Evolutionary conservation across 139 green algal genomes (phyloP).

Genomic region (Diplosphaera chodatii): DNA sequence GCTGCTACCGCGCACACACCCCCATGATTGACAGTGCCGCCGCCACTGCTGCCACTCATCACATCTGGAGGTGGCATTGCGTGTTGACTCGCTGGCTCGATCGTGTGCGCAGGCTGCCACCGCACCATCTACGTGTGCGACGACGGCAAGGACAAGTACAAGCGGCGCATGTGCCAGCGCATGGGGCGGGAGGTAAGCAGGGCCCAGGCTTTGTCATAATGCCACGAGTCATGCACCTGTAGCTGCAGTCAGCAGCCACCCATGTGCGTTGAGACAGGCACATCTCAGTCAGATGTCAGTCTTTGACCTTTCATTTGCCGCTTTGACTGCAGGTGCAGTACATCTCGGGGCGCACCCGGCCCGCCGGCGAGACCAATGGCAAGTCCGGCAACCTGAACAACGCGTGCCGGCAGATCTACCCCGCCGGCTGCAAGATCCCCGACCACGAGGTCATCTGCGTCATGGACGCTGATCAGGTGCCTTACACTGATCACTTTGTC

Average conservation of each 20-base stretch:
- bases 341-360: constrained; percentile 56
- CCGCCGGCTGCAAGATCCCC: constrained; percentile 35
- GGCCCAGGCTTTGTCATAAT: too few species aligned
- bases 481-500: not conserved
- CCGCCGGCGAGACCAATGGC: constrained; percentile 66
- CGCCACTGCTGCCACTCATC: too few species aligned
- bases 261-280: too few species aligned
- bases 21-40: too few species aligned
- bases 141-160: constrained; percentile 32
- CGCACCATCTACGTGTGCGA: constrained; percentile 42
- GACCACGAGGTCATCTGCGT: constrained; percentile 61
- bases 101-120: constrained; percentile 23
- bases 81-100: too few species aligned
- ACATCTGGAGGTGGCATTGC: too few species aligned
- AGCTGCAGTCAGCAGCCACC: too few species aligned
- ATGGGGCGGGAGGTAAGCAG: constrained; percentile 26
- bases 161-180: constrained; percentile 24
- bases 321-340: too few species aligned
- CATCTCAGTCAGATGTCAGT: too few species aligned
- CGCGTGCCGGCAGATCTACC: constrained; percentile 49
- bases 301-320: too few species aligned
- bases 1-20: too few species aligned
- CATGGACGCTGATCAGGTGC: constrained; percentile 71
- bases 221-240: too few species aligned
- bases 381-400: constrained; percentile 81